A percentile compares a stretch with the other conserved stretches of the same genome.
Conservation (phyloP, 306 rosid genomes). For the Calophaca sinica region DNA sequence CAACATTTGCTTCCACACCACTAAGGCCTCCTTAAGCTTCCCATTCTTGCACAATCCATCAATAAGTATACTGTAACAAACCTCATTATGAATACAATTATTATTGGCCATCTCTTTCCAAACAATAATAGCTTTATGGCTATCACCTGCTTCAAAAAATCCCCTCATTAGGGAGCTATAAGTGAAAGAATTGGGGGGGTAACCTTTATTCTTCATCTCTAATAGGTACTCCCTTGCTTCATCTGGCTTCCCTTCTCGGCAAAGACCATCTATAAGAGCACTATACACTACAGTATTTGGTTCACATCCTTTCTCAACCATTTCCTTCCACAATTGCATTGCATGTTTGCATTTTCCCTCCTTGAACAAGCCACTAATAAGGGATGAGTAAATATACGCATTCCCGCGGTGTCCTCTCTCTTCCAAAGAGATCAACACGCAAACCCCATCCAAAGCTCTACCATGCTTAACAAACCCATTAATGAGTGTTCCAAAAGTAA, state of each 20-base stretch:
- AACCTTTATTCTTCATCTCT: slow-evolving; percentile 76
- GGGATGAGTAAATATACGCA: slow-evolving; percentile 76
- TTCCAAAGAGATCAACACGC: slow-evolving; percentile 67
- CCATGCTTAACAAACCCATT: slow-evolving; percentile 86
- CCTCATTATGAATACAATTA: slow-evolving; percentile 57
- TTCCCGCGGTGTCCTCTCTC: slow-evolving; percentile 78
- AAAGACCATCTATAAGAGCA: slow-evolving; percentile 85
- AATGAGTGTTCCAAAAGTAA: slow-evolving; percentile 88
- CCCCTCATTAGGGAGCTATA: slow-evolving; percentile 90
- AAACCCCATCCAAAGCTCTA: slow-evolving; percentile 72
- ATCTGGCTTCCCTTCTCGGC: slow-evolving; percentile 76
- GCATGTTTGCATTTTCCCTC: slow-evolving; percentile 77
- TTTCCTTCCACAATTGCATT: slow-evolving; percentile 75
- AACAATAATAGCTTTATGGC: slow-evolving; percentile 71
- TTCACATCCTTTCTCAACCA: slow-evolving; percentile 71
- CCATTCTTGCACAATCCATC: slow-evolving; percentile 82
- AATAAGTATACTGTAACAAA: slow-evolving; percentile 79
- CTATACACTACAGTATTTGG: slow-evolving; percentile 76
- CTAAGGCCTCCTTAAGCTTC: slow-evolving; percentile 77
- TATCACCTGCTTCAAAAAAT: slow-evolving; percentile 65
- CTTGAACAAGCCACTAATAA: slow-evolving; percentile 87
- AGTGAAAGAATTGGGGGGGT: slow-evolving; percentile 70
- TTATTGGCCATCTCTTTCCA: slow-evolving; percentile 76
- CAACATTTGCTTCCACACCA: slow-evolving; percentile 88
- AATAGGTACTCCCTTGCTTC: slow-evolving; percentile 63